Conservation (phyloP, 1,139 yeast genomes). For the Entelexis sorbosivorans region DNA sequence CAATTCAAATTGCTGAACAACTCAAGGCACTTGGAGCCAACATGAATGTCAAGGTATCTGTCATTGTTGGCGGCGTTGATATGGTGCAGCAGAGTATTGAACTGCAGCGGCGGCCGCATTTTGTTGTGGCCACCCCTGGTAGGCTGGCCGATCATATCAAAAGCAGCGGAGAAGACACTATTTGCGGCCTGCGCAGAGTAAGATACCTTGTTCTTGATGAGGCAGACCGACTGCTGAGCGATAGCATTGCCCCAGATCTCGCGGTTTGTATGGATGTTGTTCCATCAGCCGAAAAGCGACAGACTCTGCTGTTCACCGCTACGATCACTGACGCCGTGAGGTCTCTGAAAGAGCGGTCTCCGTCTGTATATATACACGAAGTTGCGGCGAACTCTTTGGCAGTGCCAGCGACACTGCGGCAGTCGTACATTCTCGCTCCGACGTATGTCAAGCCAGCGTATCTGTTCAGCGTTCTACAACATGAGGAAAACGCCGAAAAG, state of each 20-base stretch:
- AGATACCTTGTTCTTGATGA: constrained; percentile 84
- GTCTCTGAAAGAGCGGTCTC: constrained; percentile 58
- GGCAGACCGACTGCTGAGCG: constrained; percentile 82
- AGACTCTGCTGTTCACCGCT: constrained; percentile 86
- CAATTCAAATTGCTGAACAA: constrained; percentile 94
- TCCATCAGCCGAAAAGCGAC: constrained; percentile 64
- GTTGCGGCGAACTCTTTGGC: constrained; percentile 53
- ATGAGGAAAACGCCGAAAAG: constrained; percentile 50
- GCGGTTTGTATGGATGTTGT: constrained; percentile 54
- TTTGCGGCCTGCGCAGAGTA: constrained; percentile 64
- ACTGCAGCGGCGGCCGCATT: constrained; percentile 77
- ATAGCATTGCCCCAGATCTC: constrained; percentile 72
- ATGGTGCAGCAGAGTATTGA: constrained; percentile 76
- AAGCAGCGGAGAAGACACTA: constrained; percentile 81
- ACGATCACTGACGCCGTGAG: constrained; percentile 91
- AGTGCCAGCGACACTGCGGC: constrained; percentile 60
- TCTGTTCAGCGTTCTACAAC: constrained; percentile 53
- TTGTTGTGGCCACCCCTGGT: constrained; percentile 96
- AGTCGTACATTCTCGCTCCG: constrained; percentile 51
- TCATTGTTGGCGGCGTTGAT: constrained; percentile 92
- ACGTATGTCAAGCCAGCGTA: constrained; percentile 86
- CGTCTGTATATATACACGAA: constrained; percentile 62
- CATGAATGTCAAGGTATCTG: constrained; percentile 69
- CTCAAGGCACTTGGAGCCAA: constrained; percentile 84
- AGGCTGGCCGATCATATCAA: constrained; percentile 86